These are phyloP conservation scores for Starmerella davenportii DNA, from an alignment of 805 yeast genomes.

Conservation along the genomic window DNA sequence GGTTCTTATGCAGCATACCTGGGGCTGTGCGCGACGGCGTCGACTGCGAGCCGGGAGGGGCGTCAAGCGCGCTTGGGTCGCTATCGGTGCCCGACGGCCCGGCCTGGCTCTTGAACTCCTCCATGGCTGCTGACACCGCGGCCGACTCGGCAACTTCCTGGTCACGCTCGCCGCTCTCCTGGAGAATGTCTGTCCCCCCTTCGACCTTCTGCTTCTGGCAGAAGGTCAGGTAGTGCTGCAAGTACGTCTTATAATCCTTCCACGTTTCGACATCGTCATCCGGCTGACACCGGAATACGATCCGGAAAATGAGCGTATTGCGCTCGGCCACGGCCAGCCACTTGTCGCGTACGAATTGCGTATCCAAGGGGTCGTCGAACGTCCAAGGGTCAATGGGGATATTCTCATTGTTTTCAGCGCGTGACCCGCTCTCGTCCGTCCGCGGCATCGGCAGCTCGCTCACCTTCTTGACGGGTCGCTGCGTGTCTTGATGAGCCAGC, in stretches of 20 bases:
- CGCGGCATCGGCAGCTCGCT: slow-evolving; percentile 11
- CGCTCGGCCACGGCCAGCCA: slow-evolving; percentile 67
- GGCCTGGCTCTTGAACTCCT: not conserved
- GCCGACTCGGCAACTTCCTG: slow-evolving; percentile 10
- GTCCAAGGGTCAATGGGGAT: slow-evolving; percentile 66
- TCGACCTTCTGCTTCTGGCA: slow-evolving; percentile 29
- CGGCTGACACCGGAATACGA: slow-evolving; percentile 87
- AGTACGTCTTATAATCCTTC: slow-evolving; percentile 67
- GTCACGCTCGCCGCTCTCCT: slow-evolving; percentile 15
- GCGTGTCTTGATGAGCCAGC: slow-evolving; percentile 10
- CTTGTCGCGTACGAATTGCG: slow-evolving; percentile 64
- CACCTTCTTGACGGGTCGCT: slow-evolving; percentile 11
- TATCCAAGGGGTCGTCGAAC: slow-evolving; percentile 72
- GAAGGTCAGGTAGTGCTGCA: slow-evolving; percentile 24
- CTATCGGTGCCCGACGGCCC: not conserved
- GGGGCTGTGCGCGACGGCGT: not conserved
- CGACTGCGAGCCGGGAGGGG: not conserved
- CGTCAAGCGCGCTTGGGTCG: not conserved
- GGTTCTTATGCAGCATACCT: not conserved
- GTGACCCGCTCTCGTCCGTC: slow-evolving; percentile 16
- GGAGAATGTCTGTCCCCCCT: slow-evolving; percentile 32
- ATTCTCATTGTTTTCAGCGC: slow-evolving; percentile 20
- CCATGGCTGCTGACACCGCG: not conserved
- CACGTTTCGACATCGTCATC: slow-evolving; percentile 80
- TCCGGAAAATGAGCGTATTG: slow-evolving; percentile 63